phyloP scores from a whole-genome alignment of 805 yeast genomes.

The Ogataea degrootiae region DNA sequence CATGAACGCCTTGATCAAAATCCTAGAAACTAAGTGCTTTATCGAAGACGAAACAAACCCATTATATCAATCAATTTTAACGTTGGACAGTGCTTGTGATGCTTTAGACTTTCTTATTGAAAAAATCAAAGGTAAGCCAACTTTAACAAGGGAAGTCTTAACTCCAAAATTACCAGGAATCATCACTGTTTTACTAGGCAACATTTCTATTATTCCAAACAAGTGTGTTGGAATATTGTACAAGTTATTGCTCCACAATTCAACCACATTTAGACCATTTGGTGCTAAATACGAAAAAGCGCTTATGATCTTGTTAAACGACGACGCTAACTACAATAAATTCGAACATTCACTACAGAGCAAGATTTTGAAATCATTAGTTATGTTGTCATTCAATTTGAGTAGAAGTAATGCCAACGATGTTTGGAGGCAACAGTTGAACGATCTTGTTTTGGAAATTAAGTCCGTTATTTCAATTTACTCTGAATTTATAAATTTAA shows the following conservation, averaged over 20 bases:
- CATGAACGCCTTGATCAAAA: slow-evolving; percentile 37
- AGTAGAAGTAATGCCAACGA: slow-evolving; percentile 43
- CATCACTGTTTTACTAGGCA: slow-evolving; percentile 48
- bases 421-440: slow-evolving; percentile 42
- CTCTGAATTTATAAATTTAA: slow-evolving; percentile 52
- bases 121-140: slow-evolving; percentile 71
- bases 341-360: slow-evolving; percentile 37
- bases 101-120: slow-evolving; percentile 38
- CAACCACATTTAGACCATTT: slow-evolving; percentile 80
- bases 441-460: slow-evolving; percentile 46
- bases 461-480: slow-evolving; percentile 54
- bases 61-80: slow-evolving; percentile 16
- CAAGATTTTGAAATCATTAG: slow-evolving; percentile 46
- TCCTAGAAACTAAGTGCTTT: slow-evolving; percentile 35
- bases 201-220: slow-evolving; percentile 34
- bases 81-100: slow-evolving; percentile 35
- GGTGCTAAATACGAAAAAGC: slow-evolving; percentile 55
- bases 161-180: slow-evolving; percentile 73
- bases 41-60: slow-evolving; percentile 28
- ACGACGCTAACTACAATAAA: slow-evolving; percentile 31
- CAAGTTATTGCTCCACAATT: slow-evolving; percentile 47
- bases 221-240: slow-evolving; percentile 36
- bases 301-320: slow-evolving; percentile 33
- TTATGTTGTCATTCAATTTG: slow-evolving; percentile 52
- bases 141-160: slow-evolving; percentile 74